A percentile compares a stretch with the other conserved stretches of the same genome.
Evolutionary conservation across 805 yeast species (phyloP).

Genomic region (Metschnikowia cerradonensis): DNA sequence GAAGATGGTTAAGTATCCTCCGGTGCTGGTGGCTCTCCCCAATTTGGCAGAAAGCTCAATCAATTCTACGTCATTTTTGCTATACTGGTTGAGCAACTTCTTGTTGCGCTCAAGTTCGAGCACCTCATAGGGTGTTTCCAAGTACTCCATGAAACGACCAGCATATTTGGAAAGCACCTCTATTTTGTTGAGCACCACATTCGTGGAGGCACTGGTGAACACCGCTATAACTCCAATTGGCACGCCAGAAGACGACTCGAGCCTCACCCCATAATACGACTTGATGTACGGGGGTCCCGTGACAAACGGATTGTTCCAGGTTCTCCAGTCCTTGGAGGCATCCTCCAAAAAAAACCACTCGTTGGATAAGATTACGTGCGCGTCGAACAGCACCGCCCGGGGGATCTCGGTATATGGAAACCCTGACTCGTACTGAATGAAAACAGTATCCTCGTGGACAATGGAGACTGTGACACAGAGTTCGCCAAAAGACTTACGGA

Average conservation of each 20-base stretch:
- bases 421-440: slow-evolving; percentile 47
- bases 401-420: slow-evolving; percentile 49
- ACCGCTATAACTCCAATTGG: slow-evolving; percentile 57
- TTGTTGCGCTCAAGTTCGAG: slow-evolving; percentile 8
- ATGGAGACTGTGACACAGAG: slow-evolving; percentile 58
- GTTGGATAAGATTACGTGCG: slow-evolving; percentile 60
- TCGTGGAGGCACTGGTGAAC: slow-evolving; percentile 47
- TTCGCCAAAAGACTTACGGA: slow-evolving; percentile 41
- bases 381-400: slow-evolving; percentile 58
- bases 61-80: slow-evolving; percentile 21
- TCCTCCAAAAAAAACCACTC: slow-evolving; percentile 54
- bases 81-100: slow-evolving; percentile 6
- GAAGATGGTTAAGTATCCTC: slow-evolving; percentile 41
- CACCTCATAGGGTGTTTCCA: slow-evolving; percentile 32
- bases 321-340: slow-evolving; percentile 70
- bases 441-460: slow-evolving; percentile 45
- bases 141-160: slow-evolving; percentile 37
- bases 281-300: slow-evolving; percentile 54
- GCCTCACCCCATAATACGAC: slow-evolving; percentile 66
- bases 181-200: slow-evolving; percentile 33
- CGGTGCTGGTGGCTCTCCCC: slow-evolving; percentile 57
- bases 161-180: slow-evolving; percentile 35
- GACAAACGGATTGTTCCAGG: slow-evolving; percentile 58
- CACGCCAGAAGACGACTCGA: slow-evolving; percentile 36
- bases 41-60: slow-evolving; percentile 33